Evolutionary conservation across 345 rosid species (phyloP).

Genomic region (Trapa bicornis): DNA sequence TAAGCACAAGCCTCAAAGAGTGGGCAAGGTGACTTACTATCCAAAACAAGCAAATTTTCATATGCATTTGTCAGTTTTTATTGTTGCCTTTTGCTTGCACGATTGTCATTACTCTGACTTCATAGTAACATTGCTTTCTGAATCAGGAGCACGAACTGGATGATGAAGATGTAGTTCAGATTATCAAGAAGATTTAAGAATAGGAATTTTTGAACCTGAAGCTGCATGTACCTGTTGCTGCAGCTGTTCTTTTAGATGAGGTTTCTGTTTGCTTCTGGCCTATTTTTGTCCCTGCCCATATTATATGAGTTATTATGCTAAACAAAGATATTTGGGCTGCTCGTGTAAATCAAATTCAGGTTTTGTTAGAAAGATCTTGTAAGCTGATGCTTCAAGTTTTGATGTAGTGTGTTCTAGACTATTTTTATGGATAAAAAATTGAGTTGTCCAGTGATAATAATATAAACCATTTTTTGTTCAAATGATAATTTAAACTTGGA

Average conservation of each 20-base stretch:
- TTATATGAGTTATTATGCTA: not conserved
- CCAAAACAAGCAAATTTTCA: not conserved
- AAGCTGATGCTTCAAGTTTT: not conserved
- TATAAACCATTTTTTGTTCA: no score
- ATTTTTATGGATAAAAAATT: not conserved
- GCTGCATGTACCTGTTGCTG: not conserved
- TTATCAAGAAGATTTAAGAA: conserved; percentile 72
- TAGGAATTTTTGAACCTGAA: not conserved
- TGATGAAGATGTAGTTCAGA: conserved; percentile 97
- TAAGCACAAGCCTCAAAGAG: conserved; percentile 98
- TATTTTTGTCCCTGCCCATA: not conserved
- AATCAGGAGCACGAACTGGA: conserved; percentile 94
- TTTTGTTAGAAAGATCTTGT: not conserved
- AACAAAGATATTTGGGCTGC: not conserved
- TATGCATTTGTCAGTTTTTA: not conserved
- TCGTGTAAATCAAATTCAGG: not conserved
- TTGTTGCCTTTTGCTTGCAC: no score
- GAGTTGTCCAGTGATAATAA: no score
- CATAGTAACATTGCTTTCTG: not conserved
- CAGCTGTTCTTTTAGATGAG: not conserved
- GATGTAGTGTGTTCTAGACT: not conserved
- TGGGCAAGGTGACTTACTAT: conserved; percentile 63
- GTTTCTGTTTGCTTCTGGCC: not conserved
- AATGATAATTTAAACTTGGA: no score
- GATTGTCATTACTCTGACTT: not conserved